phyloP scores from a whole-genome alignment of 2,329 filamentous ascomycete species.

The Pseudogymnoascus sp. region DNA sequence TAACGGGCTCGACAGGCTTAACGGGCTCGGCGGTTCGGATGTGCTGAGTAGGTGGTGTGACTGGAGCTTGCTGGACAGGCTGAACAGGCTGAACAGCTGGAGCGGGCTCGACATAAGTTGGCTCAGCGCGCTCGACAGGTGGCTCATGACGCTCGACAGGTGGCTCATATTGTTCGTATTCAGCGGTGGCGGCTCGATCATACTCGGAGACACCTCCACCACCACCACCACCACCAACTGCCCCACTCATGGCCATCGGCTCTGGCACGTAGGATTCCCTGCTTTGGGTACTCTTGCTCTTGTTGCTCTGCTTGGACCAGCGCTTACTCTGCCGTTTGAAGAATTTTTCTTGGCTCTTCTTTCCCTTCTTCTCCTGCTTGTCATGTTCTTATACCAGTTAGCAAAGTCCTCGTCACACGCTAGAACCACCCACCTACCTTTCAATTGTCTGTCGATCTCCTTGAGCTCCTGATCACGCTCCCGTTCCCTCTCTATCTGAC shows the following conservation, averaged over 20 bases:
- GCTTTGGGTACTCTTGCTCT: slow-evolving; percentile 10
- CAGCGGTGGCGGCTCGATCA: neutral
- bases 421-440: slow-evolving; percentile 39
- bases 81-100: neutral
- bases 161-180: neutral
- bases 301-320: slow-evolving; percentile 32
- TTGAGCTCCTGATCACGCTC: slow-evolving; percentile 45
- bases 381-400: neutral
- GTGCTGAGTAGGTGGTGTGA: neutral
- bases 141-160: too few species aligned
- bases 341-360: slow-evolving; percentile 44
- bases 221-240: neutral
- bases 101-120: neutral
- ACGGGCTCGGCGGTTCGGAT: neutral
- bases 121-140: neutral
- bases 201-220: neutral
- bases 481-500: slow-evolving; percentile 48
- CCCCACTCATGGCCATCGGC: neutral
- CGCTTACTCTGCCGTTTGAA: slow-evolving; percentile 38
- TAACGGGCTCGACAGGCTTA: neutral
- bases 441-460: slow-evolving; percentile 45
- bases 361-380: slow-evolving; percentile 34
- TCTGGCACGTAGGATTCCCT: slow-evolving; percentile 11
- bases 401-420: neutral
- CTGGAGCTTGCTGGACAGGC: neutral